Base-by-base conservation (phyloP, 345 rosid species). In the Crucihimalaya himalaica region DNA sequence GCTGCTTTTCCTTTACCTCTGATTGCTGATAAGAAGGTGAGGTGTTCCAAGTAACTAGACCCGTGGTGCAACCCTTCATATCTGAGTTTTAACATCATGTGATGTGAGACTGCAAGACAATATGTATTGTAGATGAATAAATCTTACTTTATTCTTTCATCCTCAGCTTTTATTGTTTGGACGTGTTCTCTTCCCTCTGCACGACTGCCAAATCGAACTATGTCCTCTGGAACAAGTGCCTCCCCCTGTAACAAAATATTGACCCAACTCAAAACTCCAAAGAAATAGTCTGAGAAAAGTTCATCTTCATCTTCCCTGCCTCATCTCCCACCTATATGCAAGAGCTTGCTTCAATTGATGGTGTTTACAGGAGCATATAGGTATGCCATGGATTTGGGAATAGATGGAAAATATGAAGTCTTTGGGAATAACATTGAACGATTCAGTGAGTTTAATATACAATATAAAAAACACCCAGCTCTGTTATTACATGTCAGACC, bases 1-100 rank as follows among this genome's bases (percentile, higher is more conserved):
- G 86, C 87, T 2, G 91, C 91, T 68, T 81, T 91, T 73, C 80
- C 68, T 11, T 83, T 86, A 20, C 72, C 76, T 74, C 86, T 83
- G 34, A 88, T 61, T 47, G 95, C 89, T 50, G 81, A 79, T 81
- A 88, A 80, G 79, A 94, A 91, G 78, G 72, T 80, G 25, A 91
- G 86, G 79, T 94, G 98, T 76, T 94, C 98, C 87, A 91, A 71
- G 81, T 87, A 91, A 85, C 98, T 94, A 13, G 97, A 91, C 2
- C 99, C 97, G 42, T 91, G 97, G 72, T 91, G 99, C 75, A 95
- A 77, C 42, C 98, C 97, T 20, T 89, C 86, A 43, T 94, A 94
- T 75, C 97, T 94, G 78, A 43, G 68, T 68, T 63, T 58, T 25
- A 60, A 25, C 56, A 46, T 21, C 45, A 35, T 27, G 35, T 47